Base-by-base conservation (phyloP, 495 filamentous ascomycete species). In the Penicillium maclennaniae region DNA sequence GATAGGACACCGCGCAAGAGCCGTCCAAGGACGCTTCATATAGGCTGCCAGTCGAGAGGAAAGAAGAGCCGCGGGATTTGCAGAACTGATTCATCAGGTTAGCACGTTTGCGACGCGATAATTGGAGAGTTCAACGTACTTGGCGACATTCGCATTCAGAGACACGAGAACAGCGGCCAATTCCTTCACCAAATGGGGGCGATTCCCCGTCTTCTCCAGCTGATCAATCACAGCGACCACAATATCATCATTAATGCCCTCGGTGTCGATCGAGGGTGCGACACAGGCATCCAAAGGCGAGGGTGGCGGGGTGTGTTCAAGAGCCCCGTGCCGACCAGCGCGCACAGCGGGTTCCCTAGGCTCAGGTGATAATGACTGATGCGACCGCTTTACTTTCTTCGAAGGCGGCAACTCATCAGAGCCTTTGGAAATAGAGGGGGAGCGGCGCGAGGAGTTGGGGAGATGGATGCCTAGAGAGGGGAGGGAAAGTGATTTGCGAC, bases 401-500 rank as follows among this genome's bases (percentile, higher is more conserved):
- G 83, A 71, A 9, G 87, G 83, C 39, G 83, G 91, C 56, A 79
- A 67, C 58, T 76, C 75, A 62, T 79, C 73, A 48, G 65, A 36
- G 46, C 74, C 67, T 72, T 83, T 84, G 49, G 75, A 71, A 34
- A 73, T 60, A 43, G 87, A 83, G 58, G 87, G 83, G 61, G 83
- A 83, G 68, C 84, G 83, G 70, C 90, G 82, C 50, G 85, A 83
- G 53, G 85, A 82, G 64, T 87, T 86, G 44, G 91, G 93, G 43
- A 98, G 74, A 61, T 92, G 89, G 56, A 97, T 96, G 66, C 93
- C 93, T 58, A 97, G 81, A 53, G 90, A 92, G 19, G 91, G 88
- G 58, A 98, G 79, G 27, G 93, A 98, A 63, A 98, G 73, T 66
- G 91, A 96, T 76, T 97, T 98, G 71, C 93, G 86, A 73, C 93